Evolutionary conservation across 345 rosid genomes (phyloP).

Genomic region (Populus deltoides): DNA sequence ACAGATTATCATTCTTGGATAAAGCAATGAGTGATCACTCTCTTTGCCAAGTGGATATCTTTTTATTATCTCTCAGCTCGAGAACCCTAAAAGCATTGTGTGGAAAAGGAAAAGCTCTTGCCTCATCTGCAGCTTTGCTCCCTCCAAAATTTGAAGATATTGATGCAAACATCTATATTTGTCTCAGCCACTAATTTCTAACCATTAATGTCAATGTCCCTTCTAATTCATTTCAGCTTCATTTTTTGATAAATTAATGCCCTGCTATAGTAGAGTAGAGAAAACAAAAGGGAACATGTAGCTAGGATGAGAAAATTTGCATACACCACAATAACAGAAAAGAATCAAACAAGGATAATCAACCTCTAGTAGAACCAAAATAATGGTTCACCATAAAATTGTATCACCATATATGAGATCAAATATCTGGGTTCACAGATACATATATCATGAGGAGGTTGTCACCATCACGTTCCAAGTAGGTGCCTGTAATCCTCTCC

Average conservation of each 20-base stretch:
- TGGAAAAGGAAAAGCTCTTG: constrained; percentile 31
- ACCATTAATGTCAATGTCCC: no score
- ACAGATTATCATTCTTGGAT: constrained; percentile 66
- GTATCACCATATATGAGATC: background rate
- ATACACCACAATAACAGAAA: background rate
- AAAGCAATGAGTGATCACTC: constrained; percentile 56
- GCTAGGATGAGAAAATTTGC: background rate
- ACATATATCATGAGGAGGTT: constrained; percentile 13
- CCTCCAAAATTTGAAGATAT: background rate
- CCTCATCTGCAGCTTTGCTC: constrained; percentile 16
- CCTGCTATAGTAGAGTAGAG: background rate
- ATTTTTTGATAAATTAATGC: no score
- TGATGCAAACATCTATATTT: no score
- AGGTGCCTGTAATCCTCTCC: constrained; percentile 7
- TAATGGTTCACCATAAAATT: no score
- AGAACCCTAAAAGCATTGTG: constrained; percentile 5
- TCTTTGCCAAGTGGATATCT: constrained; percentile 41
- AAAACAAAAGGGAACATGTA: background rate
- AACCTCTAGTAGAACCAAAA: background rate
- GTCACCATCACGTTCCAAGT: constrained; percentile 3
- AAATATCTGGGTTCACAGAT: constrained; percentile 14
- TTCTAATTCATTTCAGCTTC: no score
- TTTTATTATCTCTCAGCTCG: constrained; percentile 20
- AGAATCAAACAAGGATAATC: background rate
- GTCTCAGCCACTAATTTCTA: no score